Base-by-base conservation (phyloP, 768 basidiomycete species). In the Hemileccinum impolitum region DNA sequence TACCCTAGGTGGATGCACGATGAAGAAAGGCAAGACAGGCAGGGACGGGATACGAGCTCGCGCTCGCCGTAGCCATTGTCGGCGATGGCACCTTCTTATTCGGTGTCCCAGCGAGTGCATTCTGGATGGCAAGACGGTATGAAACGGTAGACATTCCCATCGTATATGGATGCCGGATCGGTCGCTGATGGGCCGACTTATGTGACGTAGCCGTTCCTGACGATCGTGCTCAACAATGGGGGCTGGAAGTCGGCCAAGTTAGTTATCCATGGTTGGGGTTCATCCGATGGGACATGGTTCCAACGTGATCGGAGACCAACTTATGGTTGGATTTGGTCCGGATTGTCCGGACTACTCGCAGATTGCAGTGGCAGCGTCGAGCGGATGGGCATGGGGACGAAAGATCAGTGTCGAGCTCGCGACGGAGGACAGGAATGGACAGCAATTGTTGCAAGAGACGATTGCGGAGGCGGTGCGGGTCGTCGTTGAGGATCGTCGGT, bases 81-180 rank as follows among this genome's bases (percentile, higher is more conserved):
- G 87, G 87, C 0, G 87, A 89, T 57, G 87, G 87, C 0, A 79
- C 78, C 6, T 89, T 74, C 55, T 57, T 87, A 60, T 88, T 87
- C 56, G 75, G 81, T 0, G 79, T 83, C 0, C 87, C 86, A 0
- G 74, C 77, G 28, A 76, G 82, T 1, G 78, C 77, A 1, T 88
- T 77, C 64, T 88, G 87, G 87, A 86, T 87, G 65, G 84, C 87
- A 1, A 73, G 78, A 55, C 74, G 74, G 39, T 88, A 88, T 61
- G 65, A 81, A 28, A 82, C 85, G 19, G 85, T 86, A 48, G 50
- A 76, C 63, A 17, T n/a, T 14, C 30, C 13, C 28, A 17, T n/a
- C 8, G 30, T 43, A 25, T 4, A 3, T 17, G 30, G 28, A 15
- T 25, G 28, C 13, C 19, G 18, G 1, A 23, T 14, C 12, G 26